Conservation (phyloP, 371 early-diverging fungal genomes). For the Mortierella sp. region DNA sequence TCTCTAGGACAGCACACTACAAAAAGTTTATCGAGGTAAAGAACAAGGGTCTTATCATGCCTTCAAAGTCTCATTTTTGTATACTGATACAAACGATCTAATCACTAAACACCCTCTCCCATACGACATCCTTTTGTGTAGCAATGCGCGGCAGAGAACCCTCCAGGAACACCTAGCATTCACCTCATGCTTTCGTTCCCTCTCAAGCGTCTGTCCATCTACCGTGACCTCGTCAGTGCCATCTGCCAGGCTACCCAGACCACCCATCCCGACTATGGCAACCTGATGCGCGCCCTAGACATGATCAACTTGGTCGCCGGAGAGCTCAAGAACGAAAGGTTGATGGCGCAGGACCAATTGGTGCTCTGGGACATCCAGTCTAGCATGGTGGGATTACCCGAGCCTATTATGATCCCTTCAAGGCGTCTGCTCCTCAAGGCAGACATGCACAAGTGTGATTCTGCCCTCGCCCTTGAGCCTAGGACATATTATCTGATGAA, state of each 20-base stretch:
- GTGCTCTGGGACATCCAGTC: constrained; percentile 51
- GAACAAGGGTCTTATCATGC: not conserved
- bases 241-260: constrained; percentile 47
- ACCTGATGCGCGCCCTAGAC: constrained; percentile 41
- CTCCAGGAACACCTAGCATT: constrained; percentile 49
- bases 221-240: constrained; percentile 34
- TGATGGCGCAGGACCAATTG: constrained; percentile 46
- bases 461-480: constrained; percentile 44
- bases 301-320: constrained; percentile 17
- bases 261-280: constrained; percentile 44
- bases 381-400: constrained; percentile 43
- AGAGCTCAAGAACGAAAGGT: constrained; percentile 31
- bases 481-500: constrained; percentile 53
- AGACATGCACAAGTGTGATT: constrained; percentile 53
- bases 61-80: not conserved
- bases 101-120: not conserved
- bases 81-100: not conserved
- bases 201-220: constrained; percentile 34
- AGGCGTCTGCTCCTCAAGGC: constrained; percentile 50
- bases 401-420: constrained; percentile 49
- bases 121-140: not conserved
- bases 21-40: constrained; percentile 49
- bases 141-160: constrained; percentile 43
- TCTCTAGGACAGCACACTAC: constrained; percentile 39
- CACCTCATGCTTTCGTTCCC: constrained; percentile 51